Percentiles rank a stretch among this genome's conserved stretches.
Evolutionary conservation across 768 basidiomycete species (phyloP).

Genomic region (Phallus indusiatus): DNA sequence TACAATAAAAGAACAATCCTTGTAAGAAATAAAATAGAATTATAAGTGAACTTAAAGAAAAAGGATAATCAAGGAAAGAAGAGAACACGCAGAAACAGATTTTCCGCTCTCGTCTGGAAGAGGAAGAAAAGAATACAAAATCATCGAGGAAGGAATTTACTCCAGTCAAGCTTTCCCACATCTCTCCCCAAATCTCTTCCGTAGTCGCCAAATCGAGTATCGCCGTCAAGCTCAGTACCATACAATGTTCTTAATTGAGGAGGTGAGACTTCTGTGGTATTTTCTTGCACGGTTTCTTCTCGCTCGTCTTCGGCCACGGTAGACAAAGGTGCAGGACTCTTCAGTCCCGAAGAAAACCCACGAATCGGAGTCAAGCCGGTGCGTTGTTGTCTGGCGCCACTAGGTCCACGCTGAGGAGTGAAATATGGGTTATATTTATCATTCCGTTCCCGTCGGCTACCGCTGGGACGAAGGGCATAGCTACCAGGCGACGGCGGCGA

Average conservation of each 20-base stretch:
- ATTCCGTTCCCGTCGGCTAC: not conserved
- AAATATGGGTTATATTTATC: conserved; percentile 5
- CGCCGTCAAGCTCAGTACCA: conserved; percentile 71
- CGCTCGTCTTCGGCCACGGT: not conserved
- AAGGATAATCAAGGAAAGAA: too few relatives aligned
- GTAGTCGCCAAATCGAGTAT: conserved; percentile 81
- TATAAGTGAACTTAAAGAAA: too few relatives aligned
- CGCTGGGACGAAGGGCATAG: not conserved
- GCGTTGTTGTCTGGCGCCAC: not conserved
- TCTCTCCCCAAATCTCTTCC: conserved; percentile 39
- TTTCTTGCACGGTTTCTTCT: not conserved
- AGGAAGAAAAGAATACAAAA: not conserved
- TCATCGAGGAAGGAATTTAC: not conserved
- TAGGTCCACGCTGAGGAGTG: conserved; percentile 2
- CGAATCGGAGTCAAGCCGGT: not conserved
- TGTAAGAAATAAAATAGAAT: too few relatives aligned
- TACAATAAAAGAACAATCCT: too few relatives aligned
- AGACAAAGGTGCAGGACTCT: not conserved
- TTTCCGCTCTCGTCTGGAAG: too few relatives aligned
- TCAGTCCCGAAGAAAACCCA: not conserved
- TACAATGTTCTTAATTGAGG: conserved; percentile 52
- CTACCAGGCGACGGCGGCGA: not conserved
- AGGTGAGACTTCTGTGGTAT: not conserved
- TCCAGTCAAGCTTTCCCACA: not conserved
- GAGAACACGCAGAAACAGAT: too few relatives aligned